Conservation (phyloP, 306 rosid species). For the Fagus crenata region DNA sequence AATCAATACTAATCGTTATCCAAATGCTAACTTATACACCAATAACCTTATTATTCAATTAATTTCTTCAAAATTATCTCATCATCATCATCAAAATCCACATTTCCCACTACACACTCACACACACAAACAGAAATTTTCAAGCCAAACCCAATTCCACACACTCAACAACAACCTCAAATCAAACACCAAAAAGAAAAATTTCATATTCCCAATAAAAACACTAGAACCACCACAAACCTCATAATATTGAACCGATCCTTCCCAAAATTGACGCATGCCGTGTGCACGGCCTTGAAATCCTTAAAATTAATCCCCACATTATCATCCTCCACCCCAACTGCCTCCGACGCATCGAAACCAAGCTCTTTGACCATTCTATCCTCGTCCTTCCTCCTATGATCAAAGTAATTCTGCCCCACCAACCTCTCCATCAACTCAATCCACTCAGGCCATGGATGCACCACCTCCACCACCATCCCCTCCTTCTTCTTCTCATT, state of each 20-base stretch:
- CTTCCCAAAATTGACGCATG: constrained; percentile 83
- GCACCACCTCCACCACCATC: constrained; percentile 68
- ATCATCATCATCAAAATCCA: neutral
- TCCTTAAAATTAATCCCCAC: constrained; percentile 62
- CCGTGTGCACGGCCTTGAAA: constrained; percentile 66
- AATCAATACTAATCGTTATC: neutral
- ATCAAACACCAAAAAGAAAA: constrained; percentile 11
- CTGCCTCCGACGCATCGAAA: constrained; percentile 31
- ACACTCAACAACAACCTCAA: too few relatives aligned
- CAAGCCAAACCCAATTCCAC: too few relatives aligned
- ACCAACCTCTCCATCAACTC: constrained; percentile 90
- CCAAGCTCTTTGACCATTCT: constrained; percentile 65
- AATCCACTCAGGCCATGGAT: constrained; percentile 99
- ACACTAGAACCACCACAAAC: constrained; percentile 40
- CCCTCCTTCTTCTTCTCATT: constrained; percentile 22
- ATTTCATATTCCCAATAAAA: neutral
- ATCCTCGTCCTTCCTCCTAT: constrained; percentile 73
- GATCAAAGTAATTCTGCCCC: constrained; percentile 88
- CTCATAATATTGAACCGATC: constrained; percentile 89
- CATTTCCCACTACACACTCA: neutral
- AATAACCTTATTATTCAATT: neutral
- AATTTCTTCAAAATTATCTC: neutral
- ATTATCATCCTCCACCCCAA: constrained; percentile 22
- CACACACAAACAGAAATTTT: neutral
- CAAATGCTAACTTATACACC: neutral